Base-by-base conservation (phyloP, 257 asterid genomes). In the Linaria vulgaris region DNA sequence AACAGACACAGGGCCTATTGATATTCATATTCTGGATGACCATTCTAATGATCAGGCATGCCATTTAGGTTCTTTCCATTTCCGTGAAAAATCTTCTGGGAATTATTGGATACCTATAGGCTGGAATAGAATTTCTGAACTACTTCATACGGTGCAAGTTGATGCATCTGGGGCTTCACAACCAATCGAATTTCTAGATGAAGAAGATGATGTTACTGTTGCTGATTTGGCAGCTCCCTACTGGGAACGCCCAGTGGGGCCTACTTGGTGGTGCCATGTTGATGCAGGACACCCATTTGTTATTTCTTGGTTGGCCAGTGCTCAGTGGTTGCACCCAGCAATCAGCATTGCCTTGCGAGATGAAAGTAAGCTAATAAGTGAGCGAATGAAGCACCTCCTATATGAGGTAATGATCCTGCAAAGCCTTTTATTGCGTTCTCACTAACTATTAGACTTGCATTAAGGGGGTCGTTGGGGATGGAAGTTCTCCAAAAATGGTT, bases 211-310 rank as follows among this genome's bases (percentile, higher is more conserved):
- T n/a, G 34, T 74, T 11, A 57, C 85, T 16, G 85, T 80, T 56
- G 85, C 85, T 34, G 82, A 80, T 25, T 61, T 80, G 12, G 85
- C 80, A 37, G 72, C 78, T 56, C 85, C 85, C 45, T 80, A 73
- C 17, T 70, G 82, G 80, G 85, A 76, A 61, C 67, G 63, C 10
- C 78, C 82, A 0, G 78, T 69, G 58, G 80, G 82, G 53, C 82
- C 85, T 5, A 76, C 80, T 12, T 76, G 85, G 85, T 80, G 82
- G 82, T 80, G 85, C 65, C 82, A 80, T 39, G 76, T 76, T 14
- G 66, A 69, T 43, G 82, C 80, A 45, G 54, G 76, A 27, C 76
- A 71, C 44, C 80, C 78, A 49, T 64, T 3, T 45, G 30, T 76
- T 46, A 57, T 4, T 38, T 46, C 80, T 22, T 80, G 85, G 82